Percentiles rank a stretch among this genome's conserved stretches.
Conservation (phyloP, 129 eudicot species). For the Scalesia atractyloides region DNA sequence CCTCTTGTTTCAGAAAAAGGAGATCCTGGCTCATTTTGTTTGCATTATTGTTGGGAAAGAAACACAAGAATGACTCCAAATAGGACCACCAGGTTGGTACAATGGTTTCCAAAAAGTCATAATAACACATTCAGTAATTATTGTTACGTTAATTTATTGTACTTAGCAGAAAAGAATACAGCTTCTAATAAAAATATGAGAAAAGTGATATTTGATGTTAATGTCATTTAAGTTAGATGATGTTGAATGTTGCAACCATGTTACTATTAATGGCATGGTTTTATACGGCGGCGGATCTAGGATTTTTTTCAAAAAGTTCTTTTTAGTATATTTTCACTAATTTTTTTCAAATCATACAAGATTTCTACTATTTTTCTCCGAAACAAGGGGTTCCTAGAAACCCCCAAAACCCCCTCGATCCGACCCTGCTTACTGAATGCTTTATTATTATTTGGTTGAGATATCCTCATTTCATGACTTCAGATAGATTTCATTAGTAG, state of each 20-base stretch:
- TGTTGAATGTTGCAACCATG: neutral
- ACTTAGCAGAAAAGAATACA: neutral
- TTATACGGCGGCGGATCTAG: no score
- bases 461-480: no score
- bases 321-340: no score
- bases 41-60: conserved; percentile 38
- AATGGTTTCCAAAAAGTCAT: conserved; percentile 18
- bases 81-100: conserved; percentile 33
- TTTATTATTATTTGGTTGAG: no score
- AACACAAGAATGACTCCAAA: conserved; percentile 33
- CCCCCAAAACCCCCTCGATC: no score
- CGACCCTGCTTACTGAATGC: no score
- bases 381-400: no score
- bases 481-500: no score
- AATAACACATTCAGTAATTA: conserved; percentile 5
- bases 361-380: no score
- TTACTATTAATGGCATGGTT: no score
- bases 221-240: neutral
- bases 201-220: neutral
- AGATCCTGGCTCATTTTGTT: conserved; percentile 26
- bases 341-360: no score
- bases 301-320: no score
- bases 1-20: conserved; percentile 17
- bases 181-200: neutral
- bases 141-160: neutral